A percentile compares a stretch with the other conserved stretches of the same genome.
Conservation (phyloP, 106 monocot species). For the Apostasia shenzhenica region DNA sequence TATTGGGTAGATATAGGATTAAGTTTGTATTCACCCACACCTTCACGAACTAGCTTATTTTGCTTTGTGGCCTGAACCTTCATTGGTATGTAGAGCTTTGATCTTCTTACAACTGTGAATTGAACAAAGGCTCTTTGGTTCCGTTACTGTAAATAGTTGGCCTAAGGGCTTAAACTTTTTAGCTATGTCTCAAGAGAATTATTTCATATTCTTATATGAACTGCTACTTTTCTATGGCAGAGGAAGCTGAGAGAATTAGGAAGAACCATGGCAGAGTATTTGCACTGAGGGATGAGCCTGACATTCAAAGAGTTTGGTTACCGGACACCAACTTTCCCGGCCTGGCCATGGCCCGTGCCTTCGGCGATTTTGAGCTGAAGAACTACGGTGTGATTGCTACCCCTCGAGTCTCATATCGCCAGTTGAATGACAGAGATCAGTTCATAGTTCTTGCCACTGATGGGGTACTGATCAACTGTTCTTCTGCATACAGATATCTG, state of each 20-base stretch:
- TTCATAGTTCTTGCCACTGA: constrained; percentile 85
- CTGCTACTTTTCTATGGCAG: constrained; percentile 11
- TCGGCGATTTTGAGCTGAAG: constrained; percentile 81
- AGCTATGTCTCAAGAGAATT: neutral
- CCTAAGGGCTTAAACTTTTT: too few species aligned
- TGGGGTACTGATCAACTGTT: constrained; percentile 38
- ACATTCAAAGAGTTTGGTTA: constrained; percentile 65
- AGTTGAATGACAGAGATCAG: constrained; percentile 35
- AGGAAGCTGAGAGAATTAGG: constrained; percentile 82
- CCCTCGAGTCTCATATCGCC: constrained; percentile 66
- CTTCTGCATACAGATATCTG: too few species aligned
- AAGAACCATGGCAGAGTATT: constrained; percentile 66
- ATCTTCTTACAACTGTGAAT: too few species aligned
- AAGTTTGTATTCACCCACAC: too few species aligned
- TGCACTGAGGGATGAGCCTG: constrained; percentile 59
- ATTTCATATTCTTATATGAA: neutral
- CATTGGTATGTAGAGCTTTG: too few species aligned
- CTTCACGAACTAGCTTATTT: too few species aligned
- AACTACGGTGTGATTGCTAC: constrained; percentile 73
- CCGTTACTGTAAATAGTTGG: neutral
- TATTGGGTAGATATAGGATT: too few species aligned
- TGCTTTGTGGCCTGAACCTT: too few species aligned
- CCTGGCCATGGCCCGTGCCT: constrained; percentile 87
- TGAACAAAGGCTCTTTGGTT: neutral
- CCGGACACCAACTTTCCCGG: constrained; percentile 74